Evolutionary conservation across 2,329 filamentous ascomycete genomes (phyloP), one percentile per base, ranked within the genome.

Genomic region (Colletotrichum liriopes): DNA sequence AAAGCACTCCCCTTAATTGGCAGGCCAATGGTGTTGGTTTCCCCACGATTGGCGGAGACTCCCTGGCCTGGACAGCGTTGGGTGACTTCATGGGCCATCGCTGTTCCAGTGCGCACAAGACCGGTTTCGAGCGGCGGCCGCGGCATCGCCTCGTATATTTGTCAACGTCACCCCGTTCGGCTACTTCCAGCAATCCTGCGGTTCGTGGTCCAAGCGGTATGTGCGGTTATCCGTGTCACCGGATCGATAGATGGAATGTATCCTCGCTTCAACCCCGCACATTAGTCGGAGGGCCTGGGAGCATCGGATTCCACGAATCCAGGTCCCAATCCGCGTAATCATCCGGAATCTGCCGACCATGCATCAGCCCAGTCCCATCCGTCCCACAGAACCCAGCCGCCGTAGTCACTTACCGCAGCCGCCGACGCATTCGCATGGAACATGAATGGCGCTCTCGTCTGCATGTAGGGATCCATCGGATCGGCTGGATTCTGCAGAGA

Each of bases 381-480:
- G 52, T 82, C 80, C 82, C 82, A 84, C 49, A 84, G 68, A n/a
- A 80, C 78, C 82, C 82, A 84, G 47, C 82, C 79, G 45, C 76
- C 80, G 72, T 78, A 73, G 58, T 79, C 78, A 49, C 74, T 77
- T 66, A 78, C 62, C 20, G 75, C 74, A 23, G 77, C 77, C 7
- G 80, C 72, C 37, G 77, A 75, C 45, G 77, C 77, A 71, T 76
- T 78, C 39, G 77, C 75, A 54, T 81, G 77, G 47, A 81, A 81
- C 72, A 78, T 77, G 68, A 81, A 16, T 72, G 71, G 62, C n/a
- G 67, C 35, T 62, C 65, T 71, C 56, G 64, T 47, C 65, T 72
- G 73, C 67, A 73, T 67, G 61, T 75, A 75, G 4, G 73, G 64
- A 39, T 75, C 70, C 55, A 74, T 75, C 49, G 72, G 39, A 18